Percentiles rank a stretch among this genome's conserved stretches.
phyloP scores from a whole-genome alignment of 2,329 filamentous ascomycete species.

The Neonectria ditissima region DNA sequence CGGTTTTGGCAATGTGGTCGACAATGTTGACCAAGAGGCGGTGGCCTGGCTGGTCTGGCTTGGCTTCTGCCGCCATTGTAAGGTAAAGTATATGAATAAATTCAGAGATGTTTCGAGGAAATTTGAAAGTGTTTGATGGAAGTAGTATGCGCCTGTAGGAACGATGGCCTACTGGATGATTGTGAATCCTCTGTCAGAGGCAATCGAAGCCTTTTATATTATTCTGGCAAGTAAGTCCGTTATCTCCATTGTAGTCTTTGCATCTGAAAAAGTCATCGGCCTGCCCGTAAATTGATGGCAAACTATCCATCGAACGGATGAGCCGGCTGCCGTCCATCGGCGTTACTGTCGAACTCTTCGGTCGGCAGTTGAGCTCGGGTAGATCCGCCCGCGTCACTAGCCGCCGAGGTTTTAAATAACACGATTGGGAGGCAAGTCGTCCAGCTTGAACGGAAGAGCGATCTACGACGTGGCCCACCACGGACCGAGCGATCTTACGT shows the following conservation, averaged over 20 bases:
- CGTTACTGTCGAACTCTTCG: background rate
- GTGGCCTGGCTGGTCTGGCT: background rate
- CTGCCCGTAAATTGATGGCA: background rate
- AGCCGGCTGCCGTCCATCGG: background rate
- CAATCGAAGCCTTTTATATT: background rate
- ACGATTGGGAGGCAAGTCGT: background rate
- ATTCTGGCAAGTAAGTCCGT: background rate
- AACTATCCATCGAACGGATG: background rate
- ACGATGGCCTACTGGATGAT: background rate
- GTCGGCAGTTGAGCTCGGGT: background rate
- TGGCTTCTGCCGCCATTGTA: background rate
- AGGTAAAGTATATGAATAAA: background rate
- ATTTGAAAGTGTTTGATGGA: background rate
- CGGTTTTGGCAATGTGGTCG: background rate
- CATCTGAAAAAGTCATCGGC: background rate
- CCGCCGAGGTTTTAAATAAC: background rate
- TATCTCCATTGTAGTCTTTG: too few relatives aligned
- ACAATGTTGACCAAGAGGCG: constrained; percentile 11
- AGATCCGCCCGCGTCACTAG: background rate
- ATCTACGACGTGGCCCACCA: background rate
- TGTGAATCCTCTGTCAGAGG: background rate
- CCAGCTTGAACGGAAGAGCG: background rate
- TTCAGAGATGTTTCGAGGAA: background rate
- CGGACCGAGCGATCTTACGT: background rate
- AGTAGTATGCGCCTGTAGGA: background rate